Evolutionary conservation across 2,329 filamentous ascomycete species (phyloP).

Genomic region (Cercospora janseana): DNA sequence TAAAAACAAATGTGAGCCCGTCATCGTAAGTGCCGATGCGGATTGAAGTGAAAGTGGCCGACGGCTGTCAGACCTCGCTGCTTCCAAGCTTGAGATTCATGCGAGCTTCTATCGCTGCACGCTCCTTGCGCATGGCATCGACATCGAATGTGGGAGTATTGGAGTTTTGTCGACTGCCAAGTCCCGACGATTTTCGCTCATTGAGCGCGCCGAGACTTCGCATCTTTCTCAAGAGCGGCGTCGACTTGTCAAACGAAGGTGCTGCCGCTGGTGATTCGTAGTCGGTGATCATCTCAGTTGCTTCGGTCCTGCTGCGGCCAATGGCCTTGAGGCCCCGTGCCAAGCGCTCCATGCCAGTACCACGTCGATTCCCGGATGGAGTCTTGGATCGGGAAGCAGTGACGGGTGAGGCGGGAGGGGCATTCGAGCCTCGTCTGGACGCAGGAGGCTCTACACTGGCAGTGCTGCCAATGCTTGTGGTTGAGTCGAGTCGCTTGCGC

Average conservation of each 20-base stretch:
- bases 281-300: constrained; percentile 47
- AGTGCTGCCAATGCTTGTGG: constrained; percentile 56
- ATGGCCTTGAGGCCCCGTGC: constrained; percentile 60
- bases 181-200: constrained; percentile 28
- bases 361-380: constrained; percentile 37
- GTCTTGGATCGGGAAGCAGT: constrained; percentile 37
- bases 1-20: constrained; percentile 16
- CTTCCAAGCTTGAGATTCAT: constrained; percentile 21
- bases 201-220: constrained; percentile 38
- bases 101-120: constrained; percentile 22
- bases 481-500: constrained; percentile 43
- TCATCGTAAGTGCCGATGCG: neutral
- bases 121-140: constrained; percentile 25
- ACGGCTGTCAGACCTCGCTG: constrained; percentile 19
- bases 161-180: constrained; percentile 20
- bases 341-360: constrained; percentile 59
- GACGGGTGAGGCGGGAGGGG: constrained; percentile 25
- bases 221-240: constrained; percentile 38
- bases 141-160: constrained; percentile 25
- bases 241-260: constrained; percentile 16
- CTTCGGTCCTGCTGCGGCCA: constrained; percentile 53
- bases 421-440: constrained; percentile 26
- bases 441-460: constrained; percentile 20
- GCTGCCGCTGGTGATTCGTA: constrained; percentile 10
- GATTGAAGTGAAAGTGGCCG: neutral